A percentile compares a stretch with the other conserved stretches of the same genome.
These are phyloP conservation scores for Ophioceras dolichostomum DNA, from an alignment of 2,329 filamentous ascomycete genomes.

Conservation along the genomic window DNA sequence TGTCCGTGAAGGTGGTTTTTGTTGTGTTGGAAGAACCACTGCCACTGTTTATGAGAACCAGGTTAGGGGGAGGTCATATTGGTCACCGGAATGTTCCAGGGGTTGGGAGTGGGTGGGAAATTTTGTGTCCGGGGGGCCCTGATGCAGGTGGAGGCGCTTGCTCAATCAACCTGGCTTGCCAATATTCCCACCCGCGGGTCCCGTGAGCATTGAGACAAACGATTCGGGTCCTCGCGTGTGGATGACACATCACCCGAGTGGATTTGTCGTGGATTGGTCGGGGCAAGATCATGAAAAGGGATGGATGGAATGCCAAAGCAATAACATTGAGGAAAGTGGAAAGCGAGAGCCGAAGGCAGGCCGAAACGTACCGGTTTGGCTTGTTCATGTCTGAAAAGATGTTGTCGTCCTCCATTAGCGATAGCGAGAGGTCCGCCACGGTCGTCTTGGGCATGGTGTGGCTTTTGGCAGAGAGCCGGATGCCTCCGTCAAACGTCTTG, in stretches of 20 bases:
- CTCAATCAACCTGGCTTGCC: no score
- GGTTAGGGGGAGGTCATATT: neutral
- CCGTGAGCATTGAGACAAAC: no score
- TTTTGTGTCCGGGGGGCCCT: no score
- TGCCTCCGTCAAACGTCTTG: conserved; percentile 39
- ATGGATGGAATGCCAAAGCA: no score
- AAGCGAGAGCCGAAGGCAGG: neutral
- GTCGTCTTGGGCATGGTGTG: conserved; percentile 24
- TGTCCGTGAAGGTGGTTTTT: conserved; percentile 45
- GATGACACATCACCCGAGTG: no score
- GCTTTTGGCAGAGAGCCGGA: conserved; percentile 24
- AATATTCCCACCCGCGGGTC: no score
- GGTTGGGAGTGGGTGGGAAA: no score
- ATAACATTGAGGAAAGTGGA: no score
- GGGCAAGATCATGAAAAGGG: no score
- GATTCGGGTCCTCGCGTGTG: no score
- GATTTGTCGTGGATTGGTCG: no score
- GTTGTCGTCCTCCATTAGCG: conserved; percentile 38
- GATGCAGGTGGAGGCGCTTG: no score
- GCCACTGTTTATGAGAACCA: conserved; percentile 24
- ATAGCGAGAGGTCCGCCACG: conserved; percentile 20
- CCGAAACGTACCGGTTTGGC: conserved; percentile 35
- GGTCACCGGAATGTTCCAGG: neutral
- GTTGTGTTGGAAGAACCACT: conserved; percentile 51
- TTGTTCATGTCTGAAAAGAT: conserved; percentile 43